Evolutionary conservation across 345 rosid genomes (phyloP), one percentile per base, ranked within the genome.

Genomic region (Gossypium thurberi): DNA sequence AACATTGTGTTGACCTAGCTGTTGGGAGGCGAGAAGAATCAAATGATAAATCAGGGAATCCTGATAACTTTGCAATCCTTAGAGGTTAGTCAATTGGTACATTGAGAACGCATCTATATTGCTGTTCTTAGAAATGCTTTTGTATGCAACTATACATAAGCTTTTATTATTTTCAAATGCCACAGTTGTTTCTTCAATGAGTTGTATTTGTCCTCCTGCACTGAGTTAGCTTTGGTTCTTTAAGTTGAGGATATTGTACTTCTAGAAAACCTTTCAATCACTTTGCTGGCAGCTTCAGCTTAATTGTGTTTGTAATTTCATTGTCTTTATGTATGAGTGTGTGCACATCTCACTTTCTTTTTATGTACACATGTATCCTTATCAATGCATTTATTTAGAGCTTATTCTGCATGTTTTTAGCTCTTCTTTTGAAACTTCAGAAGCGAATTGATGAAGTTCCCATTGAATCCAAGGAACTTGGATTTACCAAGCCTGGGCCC

Each of bases 401-500:
- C 33, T 21, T 57, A 40, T 43, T 57, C 21, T 71, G 42, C 51
- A 43, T 68, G 28, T 50, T 71, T 85, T 78, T 90, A 95, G 97
- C 98, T 8, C 86, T 91, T 79, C 92, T 95, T 82, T 73, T 95
- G 82, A 91, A 95, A 85, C 88, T 95, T 53, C 94, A 95, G 82
- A 87, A 95, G 81, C 80, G 85, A 74, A 95, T 95, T 77, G 86
- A 87, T 78, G 92, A 92, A 71, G 74, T 95, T 76, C 89, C 97
- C 78, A 81, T 95, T 81, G 85, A 83, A 61, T 88, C 88, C 44
- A 91, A 74, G 86, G 96, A 91, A 62, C 74, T 87, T 65, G 99
- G 99, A 69, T 95, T 89, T 80, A 91, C 97, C 57, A 87, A 82
- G 89, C 96, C 99, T 33, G 98, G 99, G 77, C 87, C 90, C 43